phyloP scores from a whole-genome alignment of 768 basidiomycete genomes.

The Stropharia rugosoannulata region DNA sequence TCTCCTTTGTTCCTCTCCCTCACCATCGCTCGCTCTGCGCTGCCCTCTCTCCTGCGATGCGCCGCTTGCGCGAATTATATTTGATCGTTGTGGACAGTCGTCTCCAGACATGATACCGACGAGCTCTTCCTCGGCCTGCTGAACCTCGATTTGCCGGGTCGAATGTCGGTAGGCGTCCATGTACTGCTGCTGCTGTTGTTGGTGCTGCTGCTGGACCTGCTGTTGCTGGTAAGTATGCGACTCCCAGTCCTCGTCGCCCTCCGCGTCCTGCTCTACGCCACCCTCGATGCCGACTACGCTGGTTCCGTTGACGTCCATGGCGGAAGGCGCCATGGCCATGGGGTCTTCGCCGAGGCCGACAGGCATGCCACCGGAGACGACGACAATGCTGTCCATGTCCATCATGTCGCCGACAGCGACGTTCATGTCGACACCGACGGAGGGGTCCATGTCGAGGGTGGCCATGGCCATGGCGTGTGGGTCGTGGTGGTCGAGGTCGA shows the following conservation, averaged over 20 bases:
- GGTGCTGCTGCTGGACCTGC: slow-evolving; percentile 9
- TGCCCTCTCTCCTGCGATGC: slow-evolving; percentile 7
- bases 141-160: neutral
- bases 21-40: neutral
- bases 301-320: neutral
- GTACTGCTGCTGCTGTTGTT: neutral
- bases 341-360: slow-evolving; percentile 13
- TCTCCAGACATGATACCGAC: neutral
- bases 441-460: slow-evolving; percentile 11
- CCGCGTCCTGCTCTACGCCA: slow-evolving; percentile 17
- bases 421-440: slow-evolving; percentile 15
- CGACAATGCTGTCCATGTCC: slow-evolving; percentile 17
- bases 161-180: neutral
- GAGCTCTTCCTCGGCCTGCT: slow-evolving; percentile 2
- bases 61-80: neutral
- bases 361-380: slow-evolving; percentile 13
- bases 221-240: slow-evolving; percentile 17
- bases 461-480: neutral
- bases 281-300: slow-evolving; percentile 2
- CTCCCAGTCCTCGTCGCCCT: slow-evolving; percentile 21
- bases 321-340: neutral
- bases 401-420: slow-evolving; percentile 9
- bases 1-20: neutral
- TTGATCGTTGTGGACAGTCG: neutral
- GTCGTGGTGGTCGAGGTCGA: slow-evolving; percentile 8